Evolutionary conservation across 1,139 yeast genomes (phyloP).

Genomic region (Saccharomyces pastorianus): DNA sequence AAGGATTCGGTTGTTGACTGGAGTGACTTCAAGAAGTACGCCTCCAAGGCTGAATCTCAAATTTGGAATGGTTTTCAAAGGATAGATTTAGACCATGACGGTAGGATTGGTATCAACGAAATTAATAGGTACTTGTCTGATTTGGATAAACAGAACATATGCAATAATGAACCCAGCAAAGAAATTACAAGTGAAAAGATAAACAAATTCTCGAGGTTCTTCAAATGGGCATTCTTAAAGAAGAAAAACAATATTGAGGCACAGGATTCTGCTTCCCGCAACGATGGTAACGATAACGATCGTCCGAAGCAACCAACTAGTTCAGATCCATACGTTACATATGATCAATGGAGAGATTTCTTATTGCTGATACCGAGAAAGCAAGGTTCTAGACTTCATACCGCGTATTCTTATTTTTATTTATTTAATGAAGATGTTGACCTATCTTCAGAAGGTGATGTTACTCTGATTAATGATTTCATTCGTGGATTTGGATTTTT

Average conservation of each 20-base stretch:
- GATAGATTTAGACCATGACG: conserved; percentile 72
- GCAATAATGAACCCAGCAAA: background rate
- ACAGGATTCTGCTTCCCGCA: conserved; percentile 9
- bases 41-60: conserved; percentile 57
- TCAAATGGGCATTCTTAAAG: conserved; percentile 43
- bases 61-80: conserved; percentile 60
- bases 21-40: conserved; percentile 53
- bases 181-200: conserved; percentile 5
- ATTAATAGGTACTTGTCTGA: conserved; percentile 54
- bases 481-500: conserved; percentile 83
- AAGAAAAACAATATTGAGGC: conserved; percentile 41
- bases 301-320: conserved; percentile 2
- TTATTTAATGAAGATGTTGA: conserved; percentile 70
- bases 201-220: conserved; percentile 17
- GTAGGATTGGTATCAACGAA: conserved; percentile 58
- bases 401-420: conserved; percentile 61
- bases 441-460: conserved; percentile 79
- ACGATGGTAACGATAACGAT: conserved; percentile 41
- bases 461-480: conserved; percentile 69
- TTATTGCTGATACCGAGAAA: conserved; percentile 73
- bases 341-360: conserved; percentile 80
- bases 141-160: conserved; percentile 7
- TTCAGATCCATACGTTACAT: conserved; percentile 49
- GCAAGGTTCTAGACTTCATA: conserved; percentile 59
- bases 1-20: conserved; percentile 51